Evolutionary conservation across 1,139 yeast genomes (phyloP).

Genomic region (Candida glucosophila): DNA sequence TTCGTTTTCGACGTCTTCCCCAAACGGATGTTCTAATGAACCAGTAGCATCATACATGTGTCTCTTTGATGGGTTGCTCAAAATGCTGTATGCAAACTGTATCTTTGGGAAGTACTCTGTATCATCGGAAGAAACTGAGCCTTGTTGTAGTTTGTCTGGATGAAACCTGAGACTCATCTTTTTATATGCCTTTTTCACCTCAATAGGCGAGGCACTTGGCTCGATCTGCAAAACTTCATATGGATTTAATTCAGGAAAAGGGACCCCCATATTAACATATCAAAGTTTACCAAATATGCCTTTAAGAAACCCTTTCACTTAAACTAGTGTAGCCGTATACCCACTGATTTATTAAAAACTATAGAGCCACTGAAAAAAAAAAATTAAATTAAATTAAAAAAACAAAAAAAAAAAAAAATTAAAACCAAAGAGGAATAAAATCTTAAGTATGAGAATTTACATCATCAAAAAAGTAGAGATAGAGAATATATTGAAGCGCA

Average conservation of each 20-base stretch:
- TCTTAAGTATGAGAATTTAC: too few relatives aligned
- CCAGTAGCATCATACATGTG: constrained; percentile 64
- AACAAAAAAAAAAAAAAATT: too few relatives aligned
- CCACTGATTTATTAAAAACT: too few relatives aligned
- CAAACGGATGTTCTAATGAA: constrained; percentile 44
- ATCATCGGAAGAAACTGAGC: constrained; percentile 15
- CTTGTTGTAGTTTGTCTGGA: constrained; percentile 61
- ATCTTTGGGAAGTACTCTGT: constrained; percentile 53
- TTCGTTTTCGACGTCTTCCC: constrained; percentile 22
- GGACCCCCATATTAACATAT: constrained; percentile 21
- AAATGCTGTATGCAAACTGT: constrained; percentile 67
- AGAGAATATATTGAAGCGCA: not conserved
- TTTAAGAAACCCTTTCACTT: too few relatives aligned
- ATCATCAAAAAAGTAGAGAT: too few relatives aligned
- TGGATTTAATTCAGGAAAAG: constrained; percentile 56
- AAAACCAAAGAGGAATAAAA: too few relatives aligned
- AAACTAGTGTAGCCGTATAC: too few relatives aligned
- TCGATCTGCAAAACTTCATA: constrained; percentile 49
- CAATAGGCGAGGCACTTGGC: constrained; percentile 36
- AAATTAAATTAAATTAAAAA: too few relatives aligned
- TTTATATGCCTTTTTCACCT: constrained; percentile 66
- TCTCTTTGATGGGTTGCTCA: constrained; percentile 51
- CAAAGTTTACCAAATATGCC: not conserved
- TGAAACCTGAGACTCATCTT: constrained; percentile 61
- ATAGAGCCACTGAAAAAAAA: too few relatives aligned